Conservation (phyloP, 352 stramenopile genomes). For the Pythium inflatum region DNA sequence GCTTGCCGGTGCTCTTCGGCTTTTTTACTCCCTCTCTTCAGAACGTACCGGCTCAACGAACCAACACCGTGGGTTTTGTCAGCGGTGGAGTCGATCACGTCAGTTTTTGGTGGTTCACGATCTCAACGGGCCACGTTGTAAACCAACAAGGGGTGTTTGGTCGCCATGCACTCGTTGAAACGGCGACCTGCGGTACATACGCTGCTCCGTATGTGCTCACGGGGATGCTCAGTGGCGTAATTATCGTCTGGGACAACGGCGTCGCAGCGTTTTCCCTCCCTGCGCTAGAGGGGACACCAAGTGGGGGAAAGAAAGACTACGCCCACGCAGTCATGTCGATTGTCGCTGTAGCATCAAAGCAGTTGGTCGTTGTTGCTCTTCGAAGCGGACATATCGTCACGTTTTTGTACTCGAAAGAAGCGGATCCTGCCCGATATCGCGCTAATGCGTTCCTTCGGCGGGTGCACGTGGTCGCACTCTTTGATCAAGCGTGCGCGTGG, state of each 20-base stretch:
- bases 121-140: conserved; percentile 48
- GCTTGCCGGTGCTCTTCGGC: conserved; percentile 59
- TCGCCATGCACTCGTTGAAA: conserved; percentile 59
- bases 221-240: conserved; percentile 46
- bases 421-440: conserved; percentile 16
- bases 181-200: conserved; percentile 45
- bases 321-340: conserved; percentile 39
- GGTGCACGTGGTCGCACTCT: conserved; percentile 9
- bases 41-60: neutral
- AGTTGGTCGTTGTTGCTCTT: conserved; percentile 50
- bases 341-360: conserved; percentile 37
- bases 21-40: conserved; percentile 39
- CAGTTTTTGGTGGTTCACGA: conserved; percentile 64
- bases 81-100: conserved; percentile 73
- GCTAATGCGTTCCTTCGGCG: conserved; percentile 30
- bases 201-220: conserved; percentile 58
- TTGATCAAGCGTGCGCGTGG: conserved; percentile 24
- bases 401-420: conserved; percentile 19
- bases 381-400: conserved; percentile 37
- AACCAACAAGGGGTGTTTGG: conserved; percentile 71
- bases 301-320: neutral
- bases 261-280: conserved; percentile 51
- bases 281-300: conserved; percentile 15
- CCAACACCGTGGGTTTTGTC: conserved; percentile 45
- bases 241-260: conserved; percentile 64